phyloP scores from a whole-genome alignment of 2,329 filamentous ascomycete species.

The Chaetomiaceae sp. region DNA sequence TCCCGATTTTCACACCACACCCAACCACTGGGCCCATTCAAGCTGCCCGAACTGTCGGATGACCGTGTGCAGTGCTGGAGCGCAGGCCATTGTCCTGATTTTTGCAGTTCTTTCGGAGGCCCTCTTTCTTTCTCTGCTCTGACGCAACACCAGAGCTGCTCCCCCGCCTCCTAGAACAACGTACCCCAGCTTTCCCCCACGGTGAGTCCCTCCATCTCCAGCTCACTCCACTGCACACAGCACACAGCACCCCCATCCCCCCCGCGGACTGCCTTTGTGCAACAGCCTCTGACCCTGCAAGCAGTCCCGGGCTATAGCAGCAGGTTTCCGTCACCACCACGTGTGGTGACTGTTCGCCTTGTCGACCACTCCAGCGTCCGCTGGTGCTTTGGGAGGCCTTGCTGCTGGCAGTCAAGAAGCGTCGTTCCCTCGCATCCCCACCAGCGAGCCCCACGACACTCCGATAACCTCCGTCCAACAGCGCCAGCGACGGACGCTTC shows the following conservation, averaged over 20 bases:
- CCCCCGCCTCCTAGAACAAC: constrained; percentile 6
- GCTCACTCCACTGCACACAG: constrained; percentile 5
- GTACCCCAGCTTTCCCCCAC: constrained; percentile 11
- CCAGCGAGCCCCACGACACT: constrained; percentile 46
- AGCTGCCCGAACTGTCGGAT: constrained; percentile 13
- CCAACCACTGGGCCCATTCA: constrained; percentile 14
- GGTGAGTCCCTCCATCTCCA: constrained; percentile 17
- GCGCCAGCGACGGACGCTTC: constrained; percentile 36
- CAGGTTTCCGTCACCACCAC: constrained; percentile 22
- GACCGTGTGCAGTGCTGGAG: constrained; percentile 11
- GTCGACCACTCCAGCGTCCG: constrained; percentile 36
- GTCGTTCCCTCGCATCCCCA: constrained; percentile 45
- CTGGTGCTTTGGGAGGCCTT: constrained; percentile 32
- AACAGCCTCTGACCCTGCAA: constrained; percentile 12
- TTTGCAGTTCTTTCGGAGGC: constrained; percentile 15
- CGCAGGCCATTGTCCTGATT: constrained; percentile 17
- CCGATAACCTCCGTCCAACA: constrained; percentile 32
- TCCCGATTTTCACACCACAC: constrained; percentile 14
- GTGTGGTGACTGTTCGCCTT: constrained; percentile 37
- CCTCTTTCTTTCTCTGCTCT: constrained; percentile 14
- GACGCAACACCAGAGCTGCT: constrained; percentile 12
- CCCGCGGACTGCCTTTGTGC: constrained; percentile 1
- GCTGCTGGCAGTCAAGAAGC: constrained; percentile 43
- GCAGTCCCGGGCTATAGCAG: constrained; percentile 10
- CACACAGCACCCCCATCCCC: not conserved